Conservation (phyloP, 495 filamentous ascomycete genomes). For the Xylaria flabelliformis region DNA sequence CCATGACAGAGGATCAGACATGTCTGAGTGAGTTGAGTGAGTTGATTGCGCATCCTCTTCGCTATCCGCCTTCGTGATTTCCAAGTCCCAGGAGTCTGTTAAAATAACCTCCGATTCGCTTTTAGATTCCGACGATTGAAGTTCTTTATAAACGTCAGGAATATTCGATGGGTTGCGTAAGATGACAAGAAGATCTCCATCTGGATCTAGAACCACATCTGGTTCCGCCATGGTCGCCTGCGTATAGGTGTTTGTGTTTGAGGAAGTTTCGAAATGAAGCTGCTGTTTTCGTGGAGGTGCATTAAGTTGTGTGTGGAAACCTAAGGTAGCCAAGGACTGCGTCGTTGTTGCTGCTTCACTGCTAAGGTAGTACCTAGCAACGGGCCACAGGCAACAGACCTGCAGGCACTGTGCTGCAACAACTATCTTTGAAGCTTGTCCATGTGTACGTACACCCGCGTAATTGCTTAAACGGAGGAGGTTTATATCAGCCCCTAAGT, state of each 20-base stretch:
- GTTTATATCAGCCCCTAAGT: background rate
- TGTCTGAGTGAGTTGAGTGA: no score
- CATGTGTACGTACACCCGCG: background rate
- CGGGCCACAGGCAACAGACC: background rate
- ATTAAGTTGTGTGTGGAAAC: background rate
- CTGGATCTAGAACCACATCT: background rate
- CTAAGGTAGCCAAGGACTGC: background rate
- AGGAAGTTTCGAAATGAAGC: background rate
- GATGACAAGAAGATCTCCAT: slow-evolving; percentile 9
- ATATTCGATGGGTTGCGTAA: background rate
- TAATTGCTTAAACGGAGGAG: background rate
- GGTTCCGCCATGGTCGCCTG: background rate
- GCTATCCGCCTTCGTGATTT: no score
- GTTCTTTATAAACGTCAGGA: no score
- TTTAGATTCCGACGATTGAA: no score
- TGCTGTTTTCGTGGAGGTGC: background rate
- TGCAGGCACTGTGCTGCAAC: background rate
- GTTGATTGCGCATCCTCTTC: no score
- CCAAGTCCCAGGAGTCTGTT: no score
- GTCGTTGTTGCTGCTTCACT: background rate
- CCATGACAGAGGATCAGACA: no score
- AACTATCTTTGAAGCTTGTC: background rate
- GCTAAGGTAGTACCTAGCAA: background rate
- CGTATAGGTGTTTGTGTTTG: background rate
- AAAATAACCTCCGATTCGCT: no score